These are phyloP conservation scores for Trypethelium eluteriae DNA, from an alignment of 495 filamentous ascomycete species.

Conservation along the genomic window DNA sequence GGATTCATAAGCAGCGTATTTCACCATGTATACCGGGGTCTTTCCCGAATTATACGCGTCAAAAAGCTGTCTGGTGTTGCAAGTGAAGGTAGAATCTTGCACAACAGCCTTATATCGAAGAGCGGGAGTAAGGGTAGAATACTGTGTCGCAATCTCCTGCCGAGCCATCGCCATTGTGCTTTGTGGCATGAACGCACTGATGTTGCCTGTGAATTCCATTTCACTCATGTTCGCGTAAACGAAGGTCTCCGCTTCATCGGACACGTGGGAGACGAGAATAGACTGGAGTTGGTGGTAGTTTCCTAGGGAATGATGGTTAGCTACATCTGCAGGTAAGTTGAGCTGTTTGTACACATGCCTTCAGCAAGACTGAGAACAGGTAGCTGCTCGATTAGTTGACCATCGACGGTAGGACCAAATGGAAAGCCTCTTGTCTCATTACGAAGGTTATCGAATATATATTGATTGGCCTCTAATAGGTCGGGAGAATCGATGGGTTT, in stretches of 20 bases:
- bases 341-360: background rate
- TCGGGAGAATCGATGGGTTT: background rate
- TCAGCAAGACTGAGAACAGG: background rate
- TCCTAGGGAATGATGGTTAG: background rate
- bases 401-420: background rate
- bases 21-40: background rate
- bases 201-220: background rate
- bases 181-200: constrained; percentile 11
- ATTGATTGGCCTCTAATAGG: background rate
- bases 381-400: background rate
- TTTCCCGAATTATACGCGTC: background rate
- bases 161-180: background rate
- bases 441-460: constrained; percentile 10
- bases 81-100: background rate
- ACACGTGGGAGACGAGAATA: constrained; percentile 16
- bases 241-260: constrained; percentile 11
- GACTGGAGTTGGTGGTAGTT: background rate
- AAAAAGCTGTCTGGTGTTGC: background rate
- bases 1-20: background rate
- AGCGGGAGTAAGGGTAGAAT: background rate
- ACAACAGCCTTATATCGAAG: background rate
- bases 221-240: background rate
- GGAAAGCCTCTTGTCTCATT: background rate
- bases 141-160: background rate
- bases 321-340: background rate